Evolutionary conservation across 2,329 filamentous ascomycete genomes (phyloP), one percentile per base, ranked within the genome.

Genomic region (Dothideomycetes sp.): DNA sequence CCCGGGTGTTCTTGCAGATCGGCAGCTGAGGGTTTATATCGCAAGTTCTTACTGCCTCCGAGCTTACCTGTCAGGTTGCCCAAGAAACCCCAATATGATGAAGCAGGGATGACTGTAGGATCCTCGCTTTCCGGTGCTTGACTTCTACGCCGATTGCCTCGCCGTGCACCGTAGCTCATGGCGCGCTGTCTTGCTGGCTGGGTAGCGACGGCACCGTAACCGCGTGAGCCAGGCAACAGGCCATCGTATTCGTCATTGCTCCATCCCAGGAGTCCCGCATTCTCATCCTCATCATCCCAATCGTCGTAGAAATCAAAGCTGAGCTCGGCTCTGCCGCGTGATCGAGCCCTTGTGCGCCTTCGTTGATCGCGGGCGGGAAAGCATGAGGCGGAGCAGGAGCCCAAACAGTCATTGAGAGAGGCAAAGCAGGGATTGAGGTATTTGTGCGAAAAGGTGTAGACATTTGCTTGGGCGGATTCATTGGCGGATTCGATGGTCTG

Each of bases 221-320:
- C 19, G 30, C 29, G 51, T 41, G 34, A 52, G 50, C 37, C 81
- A 9, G 81, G 84, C 37, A 94, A 64, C 46, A 95, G 63, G 37
- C 85, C 72, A 57, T 94, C 89, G 65, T 93, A 78, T 56, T 94
- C 87, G 52, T 93, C 87, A 49, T 74, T 79, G 30, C 81, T 79
- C 84, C 86, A 94, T 34, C 77, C 80, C 38, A 88, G 64, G 35
- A 89, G 59, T 0, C 79, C 73, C 30, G 77, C 72, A 24, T 66
- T 68, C 37, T 74, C 72, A 19, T 77, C 73, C 7, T 27, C 22
- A 34, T 73, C 70, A 45, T 94, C 86, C 89, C 89, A 96, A 61
- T 95, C 89, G 61, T 95, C 89, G 65, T 96, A 96, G 59, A 96
- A 96, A 60, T 95, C 89, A 57, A 96, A 96, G 53, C 77, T 88